Conservation (phyloP, 495 filamentous ascomycete species). For the Bathelium albidoporum region DNA sequence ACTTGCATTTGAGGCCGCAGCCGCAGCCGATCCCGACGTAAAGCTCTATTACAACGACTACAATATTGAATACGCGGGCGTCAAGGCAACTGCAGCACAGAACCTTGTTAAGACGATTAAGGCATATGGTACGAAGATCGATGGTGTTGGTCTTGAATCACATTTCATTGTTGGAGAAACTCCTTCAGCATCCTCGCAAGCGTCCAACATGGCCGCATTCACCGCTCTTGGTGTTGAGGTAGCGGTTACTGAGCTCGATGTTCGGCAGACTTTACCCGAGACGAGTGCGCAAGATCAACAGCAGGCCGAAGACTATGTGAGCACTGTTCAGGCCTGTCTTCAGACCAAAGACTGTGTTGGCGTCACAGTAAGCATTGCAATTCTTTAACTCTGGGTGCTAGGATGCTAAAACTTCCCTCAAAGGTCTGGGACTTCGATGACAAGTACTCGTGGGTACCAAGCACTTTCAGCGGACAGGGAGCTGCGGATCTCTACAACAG, state of each 20-base stretch:
- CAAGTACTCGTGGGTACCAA: conserved; percentile 20
- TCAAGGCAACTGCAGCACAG: conserved; percentile 34
- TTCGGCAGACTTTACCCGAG: conserved; percentile 14
- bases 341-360: conserved; percentile 15
- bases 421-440: conserved; percentile 8
- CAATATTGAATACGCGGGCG: conserved; percentile 45
- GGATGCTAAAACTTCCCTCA: neutral
- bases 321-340: conserved; percentile 11
- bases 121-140: conserved; percentile 44
- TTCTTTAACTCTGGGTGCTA: neutral
- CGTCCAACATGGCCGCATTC: conserved; percentile 14
- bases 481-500: conserved; percentile 3
- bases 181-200: conserved; percentile 2
- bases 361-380: conserved; percentile 8
- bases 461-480: neutral
- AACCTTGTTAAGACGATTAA: conserved; percentile 45
- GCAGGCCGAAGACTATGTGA: conserved; percentile 16
- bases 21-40: conserved; percentile 41
- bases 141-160: conserved; percentile 53
- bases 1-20: conserved; percentile 36
- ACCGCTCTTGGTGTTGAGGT: conserved; percentile 16
- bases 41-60: conserved; percentile 65
- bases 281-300: conserved; percentile 7
- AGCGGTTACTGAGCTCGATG: conserved; percentile 18
- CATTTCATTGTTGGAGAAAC: conserved; percentile 49